Conservation (phyloP, 2,329 filamentous ascomycete species). For the Mollisiaceae sp. region DNA sequence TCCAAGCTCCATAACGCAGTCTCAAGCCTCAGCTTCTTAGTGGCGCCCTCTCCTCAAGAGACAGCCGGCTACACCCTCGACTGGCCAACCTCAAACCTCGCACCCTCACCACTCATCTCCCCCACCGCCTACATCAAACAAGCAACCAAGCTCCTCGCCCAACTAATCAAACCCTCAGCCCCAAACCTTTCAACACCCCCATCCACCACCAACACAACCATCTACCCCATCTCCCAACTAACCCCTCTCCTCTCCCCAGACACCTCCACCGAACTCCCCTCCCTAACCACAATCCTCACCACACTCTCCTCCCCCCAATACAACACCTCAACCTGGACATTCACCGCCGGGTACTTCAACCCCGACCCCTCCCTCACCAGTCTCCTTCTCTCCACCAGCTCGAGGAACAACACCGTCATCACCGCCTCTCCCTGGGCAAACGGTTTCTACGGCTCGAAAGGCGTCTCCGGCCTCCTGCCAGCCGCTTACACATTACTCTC, state of each 20-base stretch:
- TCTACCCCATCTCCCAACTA: slow-evolving; percentile 88
- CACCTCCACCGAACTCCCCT: slow-evolving; percentile 86
- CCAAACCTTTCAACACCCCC: slow-evolving; percentile 7
- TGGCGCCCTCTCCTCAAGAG: slow-evolving; percentile 64
- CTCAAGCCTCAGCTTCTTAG: slow-evolving; percentile 79
- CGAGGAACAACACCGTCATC: slow-evolving; percentile 77
- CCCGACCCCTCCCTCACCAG: slow-evolving; percentile 84
- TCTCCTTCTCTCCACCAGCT: slow-evolving; percentile 76
- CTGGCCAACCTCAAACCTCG: slow-evolving; percentile 79
- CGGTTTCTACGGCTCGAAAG: slow-evolving; percentile 88
- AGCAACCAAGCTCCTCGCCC: slow-evolving; percentile 69
- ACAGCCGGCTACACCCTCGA: slow-evolving; percentile 63
- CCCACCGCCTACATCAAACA: slow-evolving; percentile 71
- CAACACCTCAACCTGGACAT: slow-evolving; percentile 81
- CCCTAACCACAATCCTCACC: slow-evolving; percentile 75
- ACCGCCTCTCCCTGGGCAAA: slow-evolving; percentile 94
- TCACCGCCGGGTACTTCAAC: slow-evolving; percentile 98
- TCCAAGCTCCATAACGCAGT: slow-evolving; percentile 76
- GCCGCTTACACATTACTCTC: slow-evolving; percentile 91
- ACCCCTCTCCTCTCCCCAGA: slow-evolving; percentile 84
- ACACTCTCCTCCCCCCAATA: slow-evolving; percentile 69
- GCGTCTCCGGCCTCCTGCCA: slow-evolving; percentile 87
- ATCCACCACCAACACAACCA: slow-evolving; percentile 61
- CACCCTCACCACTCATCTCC: slow-evolving; percentile 74
- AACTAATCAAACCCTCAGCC: slow-evolving; percentile 59